Evolutionary conservation across 1,284 basidiomycete genomes (phyloP).

Genomic region (Trichosporon inkin): DNA sequence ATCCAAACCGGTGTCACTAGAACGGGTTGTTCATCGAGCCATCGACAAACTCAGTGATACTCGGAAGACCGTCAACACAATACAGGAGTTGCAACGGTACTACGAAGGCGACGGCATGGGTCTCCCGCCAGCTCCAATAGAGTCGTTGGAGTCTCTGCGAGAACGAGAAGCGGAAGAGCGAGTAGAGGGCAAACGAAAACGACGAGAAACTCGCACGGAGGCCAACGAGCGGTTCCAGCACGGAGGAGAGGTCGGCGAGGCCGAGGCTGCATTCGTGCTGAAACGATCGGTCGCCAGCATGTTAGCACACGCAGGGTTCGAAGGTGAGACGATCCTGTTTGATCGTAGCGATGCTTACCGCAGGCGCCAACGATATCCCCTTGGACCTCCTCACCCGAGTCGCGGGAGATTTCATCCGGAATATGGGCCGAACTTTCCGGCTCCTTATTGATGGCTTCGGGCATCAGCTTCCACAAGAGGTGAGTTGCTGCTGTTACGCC

Average conservation of each 20-base stretch:
- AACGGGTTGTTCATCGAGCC: slow-evolving; percentile 30
- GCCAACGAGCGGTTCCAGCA: slow-evolving; percentile 25
- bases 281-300: slow-evolving; percentile 57
- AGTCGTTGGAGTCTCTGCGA: slow-evolving; percentile 24
- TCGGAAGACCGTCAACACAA: slow-evolving; percentile 31
- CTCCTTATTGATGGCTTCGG: slow-evolving; percentile 77
- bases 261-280: slow-evolving; percentile 38
- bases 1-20: slow-evolving; percentile 33
- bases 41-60: slow-evolving; percentile 37
- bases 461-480: slow-evolving; percentile 73
- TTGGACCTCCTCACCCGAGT: slow-evolving; percentile 78
- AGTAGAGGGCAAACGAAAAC: slow-evolving; percentile 19
- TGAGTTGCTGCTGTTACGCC: slow-evolving; percentile 43
- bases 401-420: slow-evolving; percentile 73
- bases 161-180: slow-evolving; percentile 25
- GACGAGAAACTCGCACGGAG: slow-evolving; percentile 26
- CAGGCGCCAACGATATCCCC: slow-evolving; percentile 58
- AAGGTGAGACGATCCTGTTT: slow-evolving; percentile 58
- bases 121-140: slow-evolving; percentile 28
- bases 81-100: slow-evolving; percentile 40
- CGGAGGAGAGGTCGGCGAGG: slow-evolving; percentile 44
- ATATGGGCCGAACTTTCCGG: slow-evolving; percentile 79
- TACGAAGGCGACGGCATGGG: slow-evolving; percentile 39
- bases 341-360: slow-evolving; percentile 3
- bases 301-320: slow-evolving; percentile 81